Base-by-base conservation (phyloP, 805 yeast genomes). In the Candida wancherniae region DNA sequence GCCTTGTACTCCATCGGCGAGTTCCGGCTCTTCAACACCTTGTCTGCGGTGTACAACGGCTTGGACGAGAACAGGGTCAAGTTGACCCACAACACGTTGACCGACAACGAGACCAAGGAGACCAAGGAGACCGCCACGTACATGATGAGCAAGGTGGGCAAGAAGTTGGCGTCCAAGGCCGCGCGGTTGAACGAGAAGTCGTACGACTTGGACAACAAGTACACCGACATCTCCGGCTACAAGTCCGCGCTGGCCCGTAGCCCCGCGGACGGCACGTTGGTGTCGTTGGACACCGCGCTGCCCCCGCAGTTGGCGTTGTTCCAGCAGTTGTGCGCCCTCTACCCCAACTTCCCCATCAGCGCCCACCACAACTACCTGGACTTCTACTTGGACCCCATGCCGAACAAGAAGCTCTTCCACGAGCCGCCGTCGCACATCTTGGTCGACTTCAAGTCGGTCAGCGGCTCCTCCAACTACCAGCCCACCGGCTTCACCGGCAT, bases 361-460 rank as follows among this genome's bases (percentile, higher is more conserved):
- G 59, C 61, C 16, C 67, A 61, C 37, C 31, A 39, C 24, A 41
- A 50, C 26, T 38, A 34, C n/a, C 34, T 39, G 4, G 52, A 54
- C 12, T 62, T 40, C 37, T 51, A 63, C 2, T 51, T 73, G 33
- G 54, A 53, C n/a, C 77, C 84, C 2, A 53, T 58, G 10, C 60
- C 63, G 17, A 67, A 69, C 44, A 54, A 61, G 22, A 67, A 67
- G 36, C 75, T 77, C 42, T 57, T 57, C 25, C 66, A 67, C 20
- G 70, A 70, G 4, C 67, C 73, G 4, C 75, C 81, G 2, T 68
- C 79, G 4, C 87, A 84, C 51, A 74, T 85, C 34, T 55, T 84
- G 53, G 84, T 83, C 26, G 92, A 83, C 52, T 80, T 84, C 55
- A 78, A 79, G 49, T 71, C 83, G 23, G 84, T 83, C 22, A 59